Evolutionary conservation across 1,284 basidiomycete genomes (phyloP), one percentile per base, ranked within the genome.

Genomic region (Trametes polyzona): DNA sequence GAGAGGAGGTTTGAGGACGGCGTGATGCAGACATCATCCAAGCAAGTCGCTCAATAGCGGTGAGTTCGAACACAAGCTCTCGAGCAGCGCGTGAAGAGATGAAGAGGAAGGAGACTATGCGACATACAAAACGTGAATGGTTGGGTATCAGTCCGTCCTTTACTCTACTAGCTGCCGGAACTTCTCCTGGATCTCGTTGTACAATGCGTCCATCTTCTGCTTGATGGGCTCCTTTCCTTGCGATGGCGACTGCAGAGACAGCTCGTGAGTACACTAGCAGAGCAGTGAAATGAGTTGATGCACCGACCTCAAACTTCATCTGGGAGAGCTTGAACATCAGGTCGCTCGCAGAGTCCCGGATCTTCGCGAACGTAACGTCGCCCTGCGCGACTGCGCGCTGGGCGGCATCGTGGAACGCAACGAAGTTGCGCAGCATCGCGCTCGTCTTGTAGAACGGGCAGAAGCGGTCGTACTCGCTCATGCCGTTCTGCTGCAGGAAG

Each of bases 381-480:
- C 89, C 87, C 66, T 90, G 86, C 46, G 88, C 83, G 49, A 97
- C 92, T 16, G 94, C 92, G 72, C 87, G 91, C 71, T 92, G 82
- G 6, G 96, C 94, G 24, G 84, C 79, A 72, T 98, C 90, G 70
- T 97, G 91, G 84, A 95, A 98, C n/a, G 87, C 84, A 63, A 98
- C 93, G 73, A 98, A 95, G 78, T 97, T 97, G 71, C 86, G 87
- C 70, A 99, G 78, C 97, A 99, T 99, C 51, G 86, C 93, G 57
- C 87, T 90, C 44, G 96, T 96, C 87, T 96, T 96, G 87, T 95
- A 96, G 83, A 99, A 98, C 23, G 97, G 97, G 71, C 97, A 99
- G 80, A 84, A 98, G 55, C 95, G 87, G 75, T 98, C 96, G 72
- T 98, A 98, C 73, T 95, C 93, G 73, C 92, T 95, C 83, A 98